Evolutionary conservation across 164 flowering plant species (phyloP), one percentile per base, ranked within the genome.

Genomic region (Malania oleifera): DNA sequence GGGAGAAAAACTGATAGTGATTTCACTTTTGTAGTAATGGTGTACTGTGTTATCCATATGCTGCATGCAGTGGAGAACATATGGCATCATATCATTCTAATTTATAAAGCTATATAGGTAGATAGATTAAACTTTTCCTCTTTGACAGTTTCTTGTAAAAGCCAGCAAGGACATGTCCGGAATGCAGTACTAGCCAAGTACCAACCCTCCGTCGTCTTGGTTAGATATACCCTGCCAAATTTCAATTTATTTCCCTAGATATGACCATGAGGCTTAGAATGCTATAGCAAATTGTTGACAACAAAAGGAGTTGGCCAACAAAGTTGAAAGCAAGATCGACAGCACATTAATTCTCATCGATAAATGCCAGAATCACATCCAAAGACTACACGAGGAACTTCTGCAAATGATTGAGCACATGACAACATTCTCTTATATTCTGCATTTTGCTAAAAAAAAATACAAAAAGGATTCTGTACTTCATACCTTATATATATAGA

Each of bases 1-100:
- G 35, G 34, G 31, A 49, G 38, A 54, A 37, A 43, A 19, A 15
- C 14, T 19, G 34, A 51, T 51, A 9, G 27, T 6, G 44, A 59
- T 31, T 51, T 41, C 19, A 18, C 34, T 35, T 58, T 57, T 52
- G 20, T 53, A 38, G 57, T 35, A 47, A 54, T 55, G 60, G 60
- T 63, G 40, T n/a, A 27, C 34, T 54, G 51, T 54, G 26, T 57
- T 40, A 13, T 54, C 54, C 17, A 34, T 44, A 40, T 54, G 6
- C 52, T 62, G 50, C 61, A 54, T 59, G 67, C 62, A 61, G 76
- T 72, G 77, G 77, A 48, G 62, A 57, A 67, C 67, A 72, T n/a
- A n/a, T 67, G 63, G 63, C 46, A 69, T 71, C 46, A 67, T 66
- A 53, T 60, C 46, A 20, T 44, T 46, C 26, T 44, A 35, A 52